Evolutionary conservation across 129 eudicot genomes (phyloP), one percentile per base, ranked within the genome.

Genomic region (Flaveria bidentis): DNA sequence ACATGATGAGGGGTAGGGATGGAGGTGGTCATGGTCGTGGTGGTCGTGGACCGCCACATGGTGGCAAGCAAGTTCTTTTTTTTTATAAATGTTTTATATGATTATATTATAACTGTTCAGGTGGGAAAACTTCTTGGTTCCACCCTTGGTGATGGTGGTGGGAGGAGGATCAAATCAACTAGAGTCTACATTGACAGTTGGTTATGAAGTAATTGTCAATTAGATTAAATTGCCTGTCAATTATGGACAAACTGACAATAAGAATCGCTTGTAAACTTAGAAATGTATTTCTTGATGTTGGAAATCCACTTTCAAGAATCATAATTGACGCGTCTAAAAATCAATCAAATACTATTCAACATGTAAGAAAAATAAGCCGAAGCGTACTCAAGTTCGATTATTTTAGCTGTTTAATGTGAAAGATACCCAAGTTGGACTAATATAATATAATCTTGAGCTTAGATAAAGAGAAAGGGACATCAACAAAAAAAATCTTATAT

Each of bases 211-310:
- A 39, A 28, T 20, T 56, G 78, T 42, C 76, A 62, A 63, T 49
- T 45, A 53, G 75, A 13, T 71, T 71, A 72, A 9, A 25, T 79
- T 65, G 30, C 49, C 75, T 75, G 79, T 72, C 82, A 55, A 50
- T 76, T 15, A 18, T 26, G 39, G 30, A 60, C 78, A 67, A 44
- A 71, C 30, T 61, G 65, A 76, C 69, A 70, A 11, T 17, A 67
- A 42, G 41, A 11, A 85, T 45, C 51, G 42, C 67, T 57, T 25
- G 60, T 10, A 71, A 65, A 42, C 71, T 42, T 46, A 36, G 28
- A 71, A 78, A 79, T 42, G 80, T 72, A 53, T 82, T 80, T 77
- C 81, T 73, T 68, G 86, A 87, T 87, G 85, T 72, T 65, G 58
- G 58, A 80, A 76, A 76, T 77, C 75, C 82, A 82, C 78, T 78